These are phyloP conservation scores for Paramecium bursaria DNA, from an alignment of 73 alveolate genomes.

Conservation along the genomic window DNA sequence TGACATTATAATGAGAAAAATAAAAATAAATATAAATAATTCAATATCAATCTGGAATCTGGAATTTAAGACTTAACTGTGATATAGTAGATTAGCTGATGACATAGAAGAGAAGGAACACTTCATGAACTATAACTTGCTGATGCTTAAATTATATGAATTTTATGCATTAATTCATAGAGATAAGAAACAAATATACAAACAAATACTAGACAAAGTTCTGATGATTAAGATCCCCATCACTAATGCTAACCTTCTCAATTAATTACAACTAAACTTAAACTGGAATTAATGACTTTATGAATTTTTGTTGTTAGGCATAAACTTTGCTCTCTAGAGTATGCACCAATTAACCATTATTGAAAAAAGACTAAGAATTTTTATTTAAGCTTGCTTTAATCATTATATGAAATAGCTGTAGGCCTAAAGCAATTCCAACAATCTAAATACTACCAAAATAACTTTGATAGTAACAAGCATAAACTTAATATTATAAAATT, in stretches of 20 bases:
- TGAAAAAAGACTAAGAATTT: conserved; percentile 38
- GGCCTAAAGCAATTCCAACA: conserved; percentile 35
- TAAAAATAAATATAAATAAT: too few relatives aligned
- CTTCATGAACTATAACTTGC: conserved; percentile 4
- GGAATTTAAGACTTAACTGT: too few relatives aligned
- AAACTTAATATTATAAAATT: conserved; percentile 26
- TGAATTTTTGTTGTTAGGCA: conserved; percentile 18
- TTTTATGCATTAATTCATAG: background rate
- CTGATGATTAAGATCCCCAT: conserved; percentile 27
- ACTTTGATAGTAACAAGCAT: conserved; percentile 33
- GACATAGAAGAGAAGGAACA: conserved; percentile 46
- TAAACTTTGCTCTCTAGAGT: conserved; percentile 21
- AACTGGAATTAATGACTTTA: conserved; percentile 40
- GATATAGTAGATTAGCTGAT: background rate
- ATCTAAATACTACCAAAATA: conserved; percentile 42
- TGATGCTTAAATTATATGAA: conserved; percentile 48
- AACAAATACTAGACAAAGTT: background rate
- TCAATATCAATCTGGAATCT: background rate
- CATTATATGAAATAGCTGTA: conserved; percentile 52
- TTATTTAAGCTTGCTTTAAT: conserved; percentile 24
- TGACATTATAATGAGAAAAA: too few relatives aligned
- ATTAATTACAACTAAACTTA: conserved; percentile 39
- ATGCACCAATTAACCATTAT: conserved; percentile 35
- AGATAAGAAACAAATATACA: background rate
- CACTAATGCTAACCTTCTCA: conserved; percentile 37